Conservation (phyloP, 1,284 basidiomycete genomes). For the Trametes sp. region DNA sequence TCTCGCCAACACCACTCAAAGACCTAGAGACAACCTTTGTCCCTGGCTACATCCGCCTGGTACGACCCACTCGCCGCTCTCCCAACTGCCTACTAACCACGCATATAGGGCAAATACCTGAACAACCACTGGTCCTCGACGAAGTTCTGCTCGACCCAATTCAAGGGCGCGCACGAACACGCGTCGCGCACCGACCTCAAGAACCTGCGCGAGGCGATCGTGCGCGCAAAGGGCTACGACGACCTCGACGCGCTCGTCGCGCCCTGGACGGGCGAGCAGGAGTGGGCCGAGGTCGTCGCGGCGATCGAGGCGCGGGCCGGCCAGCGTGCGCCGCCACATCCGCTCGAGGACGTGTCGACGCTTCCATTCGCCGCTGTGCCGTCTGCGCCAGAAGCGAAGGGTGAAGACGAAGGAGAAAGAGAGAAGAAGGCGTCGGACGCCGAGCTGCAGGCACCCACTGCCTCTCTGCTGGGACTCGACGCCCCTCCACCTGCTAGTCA, state of each 20-base stretch:
- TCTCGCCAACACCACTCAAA: constrained; percentile 71
- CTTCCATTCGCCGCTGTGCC: background rate
- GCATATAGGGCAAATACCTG: constrained; percentile 65
- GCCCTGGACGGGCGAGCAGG: constrained; percentile 66
- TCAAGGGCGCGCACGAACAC: constrained; percentile 67
- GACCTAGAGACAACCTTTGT: constrained; percentile 78
- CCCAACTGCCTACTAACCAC: background rate
- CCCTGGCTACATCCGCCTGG: constrained; percentile 81
- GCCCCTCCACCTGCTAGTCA: constrained; percentile 6
- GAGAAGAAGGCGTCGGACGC: background rate
- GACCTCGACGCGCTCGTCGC: constrained; percentile 63
- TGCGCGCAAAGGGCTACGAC: constrained; percentile 72
- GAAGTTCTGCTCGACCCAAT: constrained; percentile 82
- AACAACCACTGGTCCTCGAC: constrained; percentile 86
- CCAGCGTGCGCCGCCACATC: constrained; percentile 30
- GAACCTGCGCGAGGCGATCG: constrained; percentile 59
- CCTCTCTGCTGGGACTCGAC: constrained; percentile 12
- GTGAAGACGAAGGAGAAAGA: background rate
- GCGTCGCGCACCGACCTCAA: constrained; percentile 68
- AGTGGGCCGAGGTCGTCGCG: constrained; percentile 62
- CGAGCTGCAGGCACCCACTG: background rate
- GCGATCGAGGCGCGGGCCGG: constrained; percentile 56
- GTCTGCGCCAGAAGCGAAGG: background rate
- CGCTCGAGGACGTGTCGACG: constrained; percentile 17
- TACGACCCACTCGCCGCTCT: constrained; percentile 44